Evolutionary conservation across 2,329 filamentous ascomycete genomes (phyloP).

Genomic region (Nigrospora oryzae): DNA sequence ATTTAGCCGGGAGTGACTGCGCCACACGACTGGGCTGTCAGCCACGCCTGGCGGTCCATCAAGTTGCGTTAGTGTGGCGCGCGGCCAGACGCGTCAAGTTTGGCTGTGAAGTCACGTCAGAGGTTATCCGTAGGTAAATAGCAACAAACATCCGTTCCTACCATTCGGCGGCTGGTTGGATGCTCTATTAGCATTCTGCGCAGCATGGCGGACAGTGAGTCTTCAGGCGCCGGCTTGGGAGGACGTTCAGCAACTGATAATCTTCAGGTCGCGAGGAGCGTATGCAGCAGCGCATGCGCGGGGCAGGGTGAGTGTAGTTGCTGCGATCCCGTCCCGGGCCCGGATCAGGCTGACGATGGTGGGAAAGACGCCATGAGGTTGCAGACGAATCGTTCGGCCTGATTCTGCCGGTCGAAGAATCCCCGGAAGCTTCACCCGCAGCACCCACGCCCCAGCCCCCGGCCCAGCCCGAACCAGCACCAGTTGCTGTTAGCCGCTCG

Average conservation of each 20-base stretch:
- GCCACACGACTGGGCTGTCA: no score
- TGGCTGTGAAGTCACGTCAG: no score
- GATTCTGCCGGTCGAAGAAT: slow-evolving; percentile 28
- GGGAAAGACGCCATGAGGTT: slow-evolving; percentile 42
- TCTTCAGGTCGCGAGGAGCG: slow-evolving; percentile 47
- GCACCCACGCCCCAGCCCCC: slow-evolving; percentile 4
- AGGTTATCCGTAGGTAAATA: no score
- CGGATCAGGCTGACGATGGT: slow-evolving; percentile 4
- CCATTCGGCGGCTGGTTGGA: no score
- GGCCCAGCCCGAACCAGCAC: slow-evolving; percentile 4
- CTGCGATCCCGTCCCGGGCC: neutral
- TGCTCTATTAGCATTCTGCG: no score
- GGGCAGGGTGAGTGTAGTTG: slow-evolving; percentile 43
- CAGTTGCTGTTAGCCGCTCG: slow-evolving; percentile 22
- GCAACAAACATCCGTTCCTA: no score
- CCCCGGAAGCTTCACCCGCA: slow-evolving; percentile 12
- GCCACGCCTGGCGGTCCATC: no score
- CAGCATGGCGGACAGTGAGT: slow-evolving; percentile 3
- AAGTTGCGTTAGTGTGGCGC: no score
- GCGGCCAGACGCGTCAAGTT: no score
- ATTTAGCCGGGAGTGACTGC: no score
- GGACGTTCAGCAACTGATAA: neutral
- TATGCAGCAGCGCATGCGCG: slow-evolving; percentile 56
- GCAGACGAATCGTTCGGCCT: slow-evolving; percentile 53
- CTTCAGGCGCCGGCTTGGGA: neutral